phyloP scores from a whole-genome alignment of 495 filamentous ascomycete genomes.

The Sphaerosporella brunnea region DNA sequence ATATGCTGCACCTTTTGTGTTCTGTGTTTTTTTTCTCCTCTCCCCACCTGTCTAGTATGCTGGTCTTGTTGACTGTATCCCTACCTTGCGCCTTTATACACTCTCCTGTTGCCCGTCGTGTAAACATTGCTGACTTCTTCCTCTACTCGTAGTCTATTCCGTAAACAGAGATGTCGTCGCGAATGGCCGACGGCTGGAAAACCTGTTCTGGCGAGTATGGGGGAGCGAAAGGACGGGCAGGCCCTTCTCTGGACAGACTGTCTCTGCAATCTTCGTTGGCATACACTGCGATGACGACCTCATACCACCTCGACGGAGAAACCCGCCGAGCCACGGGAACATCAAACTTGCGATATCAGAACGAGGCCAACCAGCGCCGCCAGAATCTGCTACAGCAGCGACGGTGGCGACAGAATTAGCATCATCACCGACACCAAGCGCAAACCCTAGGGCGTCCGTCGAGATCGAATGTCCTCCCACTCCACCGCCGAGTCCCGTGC shows the following conservation, averaged over 20 bases:
- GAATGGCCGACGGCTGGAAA: conserved; percentile 24
- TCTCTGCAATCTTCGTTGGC: conserved; percentile 24
- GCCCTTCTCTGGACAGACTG: conserved; percentile 19
- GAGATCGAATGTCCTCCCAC: conserved; percentile 18
- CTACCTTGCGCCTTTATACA: too few species aligned
- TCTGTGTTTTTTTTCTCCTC: neutral
- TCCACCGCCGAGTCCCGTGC: conserved; percentile 24
- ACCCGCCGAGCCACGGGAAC: neutral
- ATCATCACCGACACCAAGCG: too few species aligned
- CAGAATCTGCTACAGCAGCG: conserved; percentile 9
- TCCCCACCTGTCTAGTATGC: neutral
- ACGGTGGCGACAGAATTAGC: conserved; percentile 18
- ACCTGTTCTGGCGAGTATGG: conserved; percentile 26
- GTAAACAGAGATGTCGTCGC: conserved; percentile 24
- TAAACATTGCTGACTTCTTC: conserved; percentile 9
- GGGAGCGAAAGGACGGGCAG: conserved; percentile 16
- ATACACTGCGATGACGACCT: conserved; percentile 10
- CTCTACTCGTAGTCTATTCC: conserved; percentile 20
- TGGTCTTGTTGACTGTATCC: neutral
- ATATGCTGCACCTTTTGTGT: neutral
- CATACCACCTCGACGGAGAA: neutral
- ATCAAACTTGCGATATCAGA: neutral
- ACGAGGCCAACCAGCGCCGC: conserved; percentile 8
- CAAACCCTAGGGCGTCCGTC: conserved; percentile 9
- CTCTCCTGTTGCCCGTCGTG: neutral